A percentile compares a stretch with the other conserved stretches of the same genome.
Evolutionary conservation across 352 stramenopile species (phyloP).

Genomic region (Pseudoperonospora humuli): DNA sequence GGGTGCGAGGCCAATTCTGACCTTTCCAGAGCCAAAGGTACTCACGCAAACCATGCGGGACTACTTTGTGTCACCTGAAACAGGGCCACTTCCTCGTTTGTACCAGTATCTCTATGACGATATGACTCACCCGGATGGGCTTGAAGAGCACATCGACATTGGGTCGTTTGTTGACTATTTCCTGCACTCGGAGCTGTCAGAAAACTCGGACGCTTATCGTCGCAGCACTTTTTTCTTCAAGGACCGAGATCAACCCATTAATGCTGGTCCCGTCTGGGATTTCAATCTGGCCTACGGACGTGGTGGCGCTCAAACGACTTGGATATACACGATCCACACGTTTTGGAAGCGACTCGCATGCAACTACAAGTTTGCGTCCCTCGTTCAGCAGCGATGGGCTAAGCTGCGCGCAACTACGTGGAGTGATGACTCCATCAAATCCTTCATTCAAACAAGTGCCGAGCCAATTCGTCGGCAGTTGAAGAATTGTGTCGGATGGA

Average conservation of each 20-base stretch:
- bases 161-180: conserved; percentile 70
- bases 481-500: conserved; percentile 36
- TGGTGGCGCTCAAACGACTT: conserved; percentile 30
- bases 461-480: conserved; percentile 43
- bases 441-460: conserved; percentile 32
- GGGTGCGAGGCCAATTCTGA: conserved; percentile 43
- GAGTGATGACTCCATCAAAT: conserved; percentile 42
- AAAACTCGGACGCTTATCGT: conserved; percentile 55
- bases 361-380: conserved; percentile 63
- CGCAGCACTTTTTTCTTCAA: conserved; percentile 69
- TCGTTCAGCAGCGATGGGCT: conserved; percentile 48
- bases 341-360: conserved; percentile 61
- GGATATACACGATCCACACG: conserved; percentile 44
- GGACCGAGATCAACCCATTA: conserved; percentile 51
- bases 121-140: conserved; percentile 42
- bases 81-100: conserved; percentile 42
- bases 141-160: conserved; percentile 51
- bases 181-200: conserved; percentile 54
- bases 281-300: conserved; percentile 59
- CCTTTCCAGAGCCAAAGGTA: conserved; percentile 25
- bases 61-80: conserved; percentile 45
- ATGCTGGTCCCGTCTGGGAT: conserved; percentile 62
- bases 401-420: conserved; percentile 35
- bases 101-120: conserved; percentile 57
- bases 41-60: conserved; percentile 58